Percentiles rank a stretch among this genome's conserved stretches.
Evolutionary conservation across 495 filamentous ascomycete genomes (phyloP).

Genomic region (Endocarpon pusillum): DNA sequence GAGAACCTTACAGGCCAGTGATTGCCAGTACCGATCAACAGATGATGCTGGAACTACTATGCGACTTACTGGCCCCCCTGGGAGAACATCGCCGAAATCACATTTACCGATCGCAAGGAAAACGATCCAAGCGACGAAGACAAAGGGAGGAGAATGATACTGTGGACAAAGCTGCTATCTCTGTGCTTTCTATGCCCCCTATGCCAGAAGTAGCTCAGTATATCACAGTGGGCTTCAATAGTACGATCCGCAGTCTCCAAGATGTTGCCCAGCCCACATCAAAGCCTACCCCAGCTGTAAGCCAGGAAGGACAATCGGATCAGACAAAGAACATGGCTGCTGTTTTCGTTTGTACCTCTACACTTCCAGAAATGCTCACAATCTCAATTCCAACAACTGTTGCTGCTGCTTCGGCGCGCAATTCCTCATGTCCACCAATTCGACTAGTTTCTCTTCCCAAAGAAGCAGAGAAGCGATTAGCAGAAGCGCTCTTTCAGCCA

Average conservation of each 20-base stretch:
- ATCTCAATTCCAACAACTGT: constrained; percentile 34
- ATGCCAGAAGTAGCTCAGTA: constrained; percentile 29
- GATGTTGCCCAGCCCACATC: constrained; percentile 11
- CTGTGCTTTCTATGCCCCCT: constrained; percentile 12
- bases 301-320: not conserved
- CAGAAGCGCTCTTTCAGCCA: constrained; percentile 33
- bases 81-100: constrained; percentile 33
- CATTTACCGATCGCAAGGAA: constrained; percentile 33
- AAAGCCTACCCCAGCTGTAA: not conserved
- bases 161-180: constrained; percentile 2
- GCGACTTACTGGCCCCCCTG: constrained; percentile 34
- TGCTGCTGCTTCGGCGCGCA: constrained; percentile 28
- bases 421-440: constrained; percentile 18
- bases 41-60: constrained; percentile 16
- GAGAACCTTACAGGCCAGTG: constrained; percentile 9
- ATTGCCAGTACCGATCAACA: constrained; percentile 9
- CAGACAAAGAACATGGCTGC: constrained; percentile 16
- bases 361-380: constrained; percentile 24
- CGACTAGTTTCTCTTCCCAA: constrained; percentile 38
- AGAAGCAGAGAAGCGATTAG: constrained; percentile 31
- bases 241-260: constrained; percentile 37
- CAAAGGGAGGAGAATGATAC: constrained; percentile 1
- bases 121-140: constrained; percentile 22
- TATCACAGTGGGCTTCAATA: constrained; percentile 41
- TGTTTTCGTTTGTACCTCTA: constrained; percentile 27